These are phyloP conservation scores for Candida sp. DNA, from an alignment of 1,139 yeast species.

Conservation along the genomic window DNA sequence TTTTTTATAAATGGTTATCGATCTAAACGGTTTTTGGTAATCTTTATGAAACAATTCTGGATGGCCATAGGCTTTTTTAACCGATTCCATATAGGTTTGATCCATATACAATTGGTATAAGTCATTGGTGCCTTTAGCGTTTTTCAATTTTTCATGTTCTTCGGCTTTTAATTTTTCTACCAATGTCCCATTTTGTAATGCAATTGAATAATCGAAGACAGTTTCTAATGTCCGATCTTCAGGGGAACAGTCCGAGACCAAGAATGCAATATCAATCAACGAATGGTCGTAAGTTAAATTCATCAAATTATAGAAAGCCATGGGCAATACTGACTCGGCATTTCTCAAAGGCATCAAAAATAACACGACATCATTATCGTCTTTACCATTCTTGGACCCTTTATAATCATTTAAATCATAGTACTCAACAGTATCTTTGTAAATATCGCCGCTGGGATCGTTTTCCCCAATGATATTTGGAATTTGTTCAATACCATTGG, in stretches of 20 bases:
- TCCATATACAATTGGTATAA: slow-evolving; percentile 71
- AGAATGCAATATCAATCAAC: slow-evolving; percentile 77
- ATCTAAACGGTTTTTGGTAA: slow-evolving; percentile 69
- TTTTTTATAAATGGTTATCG: slow-evolving; percentile 72
- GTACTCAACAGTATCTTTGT: slow-evolving; percentile 43
- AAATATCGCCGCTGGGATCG: slow-evolving; percentile 12
- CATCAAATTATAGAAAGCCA: slow-evolving; percentile 84
- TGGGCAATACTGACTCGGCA: slow-evolving; percentile 75
- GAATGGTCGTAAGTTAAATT: slow-evolving; percentile 82
- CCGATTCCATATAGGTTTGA: slow-evolving; percentile 54
- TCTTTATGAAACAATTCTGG: slow-evolving; percentile 57
- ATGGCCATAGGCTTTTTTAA: slow-evolving; percentile 54
- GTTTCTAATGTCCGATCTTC: slow-evolving; percentile 71
- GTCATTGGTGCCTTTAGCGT: slow-evolving; percentile 51
- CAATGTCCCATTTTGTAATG: slow-evolving; percentile 69
- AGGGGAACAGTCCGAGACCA: slow-evolving; percentile 81
- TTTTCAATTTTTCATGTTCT: slow-evolving; percentile 26
- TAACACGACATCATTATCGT: slow-evolving; percentile 63
- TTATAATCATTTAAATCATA: slow-evolving; percentile 59
- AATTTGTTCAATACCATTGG: slow-evolving; percentile 26
- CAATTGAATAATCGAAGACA: slow-evolving; percentile 60
- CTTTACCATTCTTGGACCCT: slow-evolving; percentile 53
- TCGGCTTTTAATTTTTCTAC: slow-evolving; percentile 44
- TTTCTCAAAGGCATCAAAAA: slow-evolving; percentile 77
- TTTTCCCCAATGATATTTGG: neutral